Conservation (phyloP, 2,329 filamentous ascomycete genomes). For the Aspergillus japonicus region DNA sequence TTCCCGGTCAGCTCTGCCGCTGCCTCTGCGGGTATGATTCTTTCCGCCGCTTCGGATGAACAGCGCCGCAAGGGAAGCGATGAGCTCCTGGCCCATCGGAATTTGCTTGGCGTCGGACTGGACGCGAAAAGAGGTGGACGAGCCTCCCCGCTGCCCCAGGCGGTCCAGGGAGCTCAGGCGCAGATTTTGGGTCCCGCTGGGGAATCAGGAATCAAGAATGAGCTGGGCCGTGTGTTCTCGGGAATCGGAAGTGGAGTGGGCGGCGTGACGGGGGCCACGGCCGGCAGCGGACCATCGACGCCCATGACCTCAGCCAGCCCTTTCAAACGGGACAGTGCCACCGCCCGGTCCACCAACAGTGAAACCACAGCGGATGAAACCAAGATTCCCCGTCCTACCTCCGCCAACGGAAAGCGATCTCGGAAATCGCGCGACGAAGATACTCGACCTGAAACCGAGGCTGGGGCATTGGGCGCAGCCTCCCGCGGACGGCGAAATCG, state of each 20-base stretch:
- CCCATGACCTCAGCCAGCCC: conserved; percentile 53
- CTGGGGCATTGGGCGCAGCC: conserved; percentile 60
- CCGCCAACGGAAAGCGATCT: conserved; percentile 57
- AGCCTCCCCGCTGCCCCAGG: conserved; percentile 84
- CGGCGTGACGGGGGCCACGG: conserved; percentile 49
- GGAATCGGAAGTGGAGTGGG: conserved; percentile 77
- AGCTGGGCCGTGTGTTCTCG: conserved; percentile 91
- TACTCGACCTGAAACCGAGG: conserved; percentile 62
- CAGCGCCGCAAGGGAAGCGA: conserved; percentile 51
- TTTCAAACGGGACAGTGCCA: conserved; percentile 50
- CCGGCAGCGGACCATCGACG: conserved; percentile 54
- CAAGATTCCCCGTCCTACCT: conserved; percentile 43
- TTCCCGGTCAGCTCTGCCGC: conserved; percentile 35
- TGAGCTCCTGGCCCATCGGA: conserved; percentile 61
- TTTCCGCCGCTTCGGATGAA: conserved; percentile 35
- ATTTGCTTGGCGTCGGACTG: conserved; percentile 67
- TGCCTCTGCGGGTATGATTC: conserved; percentile 27
- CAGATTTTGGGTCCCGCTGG: conserved; percentile 74
- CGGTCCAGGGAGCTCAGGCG: conserved; percentile 86
- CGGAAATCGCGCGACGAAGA: conserved; percentile 78
- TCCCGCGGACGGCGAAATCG: conserved; percentile 61
- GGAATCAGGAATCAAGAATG: conserved; percentile 88
- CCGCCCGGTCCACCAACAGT: conserved; percentile 45
- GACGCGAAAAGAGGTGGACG: conserved; percentile 81
- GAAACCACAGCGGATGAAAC: conserved; percentile 36